Evolutionary conservation across 23 red algal genomes (phyloP).

Genomic region (Pyropia haitanensis): DNA sequence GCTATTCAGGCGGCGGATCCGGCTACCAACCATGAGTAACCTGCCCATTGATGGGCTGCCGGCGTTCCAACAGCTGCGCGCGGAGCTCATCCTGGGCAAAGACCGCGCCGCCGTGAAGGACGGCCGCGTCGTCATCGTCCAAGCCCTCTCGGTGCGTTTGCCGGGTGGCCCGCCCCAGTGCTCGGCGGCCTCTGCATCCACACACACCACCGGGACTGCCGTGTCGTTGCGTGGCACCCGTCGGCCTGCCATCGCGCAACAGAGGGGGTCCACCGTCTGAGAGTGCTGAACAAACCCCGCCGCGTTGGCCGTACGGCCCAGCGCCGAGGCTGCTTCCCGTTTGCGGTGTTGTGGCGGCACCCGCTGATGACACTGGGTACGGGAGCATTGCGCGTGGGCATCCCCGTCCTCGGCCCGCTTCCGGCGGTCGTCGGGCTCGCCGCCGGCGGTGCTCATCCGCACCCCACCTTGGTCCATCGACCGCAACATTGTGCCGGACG

Average conservation of each 20-base stretch:
- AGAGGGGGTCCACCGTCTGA: too few relatives aligned
- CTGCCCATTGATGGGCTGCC: constrained; percentile 70
- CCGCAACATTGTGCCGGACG: constrained; percentile 52
- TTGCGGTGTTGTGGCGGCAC: too few relatives aligned
- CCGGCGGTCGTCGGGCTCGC: constrained; percentile 1
- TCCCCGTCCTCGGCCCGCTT: constrained; percentile 51
- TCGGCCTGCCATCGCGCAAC: neutral
- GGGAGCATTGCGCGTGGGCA: constrained; percentile 62
- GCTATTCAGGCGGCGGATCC: too few relatives aligned
- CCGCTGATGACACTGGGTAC: constrained; percentile 32
- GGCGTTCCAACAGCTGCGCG: constrained; percentile 38
- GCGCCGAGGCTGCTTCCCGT: too few relatives aligned
- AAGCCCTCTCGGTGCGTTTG: constrained; percentile 59
- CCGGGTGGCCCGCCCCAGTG: too few relatives aligned
- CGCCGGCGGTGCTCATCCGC: constrained; percentile 41
- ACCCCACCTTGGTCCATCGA: constrained; percentile 84
- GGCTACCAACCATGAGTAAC: constrained; percentile 68
- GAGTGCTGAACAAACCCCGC: neutral
- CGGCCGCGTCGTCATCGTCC: constrained; percentile 68
- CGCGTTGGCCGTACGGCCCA: neutral
- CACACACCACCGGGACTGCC: too few relatives aligned
- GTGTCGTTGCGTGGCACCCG: neutral
- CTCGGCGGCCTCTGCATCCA: too few relatives aligned
- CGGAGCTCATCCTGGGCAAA: constrained; percentile 56
- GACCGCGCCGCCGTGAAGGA: constrained; percentile 26